These are phyloP conservation scores for Agarophyton chilense DNA, from an alignment of 23 red algal species.

Conservation along the genomic window DNA sequence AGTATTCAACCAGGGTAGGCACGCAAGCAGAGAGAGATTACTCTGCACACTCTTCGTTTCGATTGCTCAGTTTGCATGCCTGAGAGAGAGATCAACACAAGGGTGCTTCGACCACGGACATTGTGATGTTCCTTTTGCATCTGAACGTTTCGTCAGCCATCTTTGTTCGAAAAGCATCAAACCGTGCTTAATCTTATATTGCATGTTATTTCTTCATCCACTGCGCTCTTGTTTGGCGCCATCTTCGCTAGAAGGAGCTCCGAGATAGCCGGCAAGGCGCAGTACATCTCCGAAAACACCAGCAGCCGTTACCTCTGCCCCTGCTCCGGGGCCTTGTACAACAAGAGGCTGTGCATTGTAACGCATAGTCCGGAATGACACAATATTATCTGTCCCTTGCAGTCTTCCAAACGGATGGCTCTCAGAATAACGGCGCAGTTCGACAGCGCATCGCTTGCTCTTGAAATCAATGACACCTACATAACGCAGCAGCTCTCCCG, in stretches of 20 bases:
- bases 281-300: conserved; percentile 96
- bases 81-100: too few species aligned
- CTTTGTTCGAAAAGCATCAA: too few species aligned
- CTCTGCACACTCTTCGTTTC: too few species aligned
- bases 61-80: too few species aligned
- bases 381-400: conserved; percentile 96
- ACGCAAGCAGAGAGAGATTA: too few species aligned
- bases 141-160: too few species aligned
- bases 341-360: conserved; percentile 97
- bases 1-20: too few species aligned
- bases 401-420: conserved; percentile 93
- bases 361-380: conserved; percentile 88
- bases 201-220: too few species aligned
- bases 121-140: too few species aligned
- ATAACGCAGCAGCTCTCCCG: conserved; percentile 85
- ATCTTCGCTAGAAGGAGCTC: conserved; percentile 77
- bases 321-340: conserved; percentile 93
- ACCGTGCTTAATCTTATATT: too few species aligned
- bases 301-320: conserved; percentile 92
- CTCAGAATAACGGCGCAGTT: conserved; percentile 75
- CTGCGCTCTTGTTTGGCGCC: not conserved
- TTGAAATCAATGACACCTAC: conserved; percentile 88
- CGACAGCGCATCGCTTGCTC: conserved; percentile 70
- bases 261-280: conserved; percentile 85
- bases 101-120: too few species aligned